phyloP scores from a whole-genome alignment of 2,329 filamentous ascomycete genomes.

The Aspergillus luchuensis region DNA sequence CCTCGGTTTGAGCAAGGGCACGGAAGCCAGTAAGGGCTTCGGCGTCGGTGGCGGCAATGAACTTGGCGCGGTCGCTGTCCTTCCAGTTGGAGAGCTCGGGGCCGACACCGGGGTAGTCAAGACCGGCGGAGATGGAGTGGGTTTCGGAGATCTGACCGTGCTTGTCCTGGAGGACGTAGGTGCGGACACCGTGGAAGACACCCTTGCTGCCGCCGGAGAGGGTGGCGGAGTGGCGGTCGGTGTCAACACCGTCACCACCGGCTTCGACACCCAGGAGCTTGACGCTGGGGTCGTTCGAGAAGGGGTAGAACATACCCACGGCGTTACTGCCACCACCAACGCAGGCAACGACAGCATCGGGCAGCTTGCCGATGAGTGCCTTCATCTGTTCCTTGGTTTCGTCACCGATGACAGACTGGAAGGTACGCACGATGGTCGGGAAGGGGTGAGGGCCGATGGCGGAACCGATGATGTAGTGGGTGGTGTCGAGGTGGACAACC shows the following conservation, averaged over 20 bases:
- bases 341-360: constrained; percentile 93
- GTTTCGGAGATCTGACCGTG: constrained; percentile 94
- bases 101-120: constrained; percentile 96
- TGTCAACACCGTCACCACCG: constrained; percentile 89
- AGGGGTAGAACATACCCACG: constrained; percentile 97
- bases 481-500: constrained; percentile 89
- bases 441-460: constrained; percentile 97
- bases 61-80: constrained; percentile 80
- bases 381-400: constrained; percentile 94
- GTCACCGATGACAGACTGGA: constrained; percentile 93
- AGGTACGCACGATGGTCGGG: constrained; percentile 94
- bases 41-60: constrained; percentile 87
- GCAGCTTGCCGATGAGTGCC: constrained; percentile 80
- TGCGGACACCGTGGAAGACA: constrained; percentile 92
- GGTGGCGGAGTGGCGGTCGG: constrained; percentile 81
- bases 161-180: constrained; percentile 89
- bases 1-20: constrained; percentile 82
- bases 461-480: constrained; percentile 97
- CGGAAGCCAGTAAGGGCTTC: constrained; percentile 87
- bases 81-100: constrained; percentile 94
- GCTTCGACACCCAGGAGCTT: constrained; percentile 93
- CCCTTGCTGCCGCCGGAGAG: constrained; percentile 84
- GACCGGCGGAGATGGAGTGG: constrained; percentile 92
- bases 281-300: constrained; percentile 79
- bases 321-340: constrained; percentile 96